Evolutionary conservation across 2,329 filamentous ascomycete genomes (phyloP), one percentile per base, ranked within the genome.

Genomic region (Hypoxylon sp.): DNA sequence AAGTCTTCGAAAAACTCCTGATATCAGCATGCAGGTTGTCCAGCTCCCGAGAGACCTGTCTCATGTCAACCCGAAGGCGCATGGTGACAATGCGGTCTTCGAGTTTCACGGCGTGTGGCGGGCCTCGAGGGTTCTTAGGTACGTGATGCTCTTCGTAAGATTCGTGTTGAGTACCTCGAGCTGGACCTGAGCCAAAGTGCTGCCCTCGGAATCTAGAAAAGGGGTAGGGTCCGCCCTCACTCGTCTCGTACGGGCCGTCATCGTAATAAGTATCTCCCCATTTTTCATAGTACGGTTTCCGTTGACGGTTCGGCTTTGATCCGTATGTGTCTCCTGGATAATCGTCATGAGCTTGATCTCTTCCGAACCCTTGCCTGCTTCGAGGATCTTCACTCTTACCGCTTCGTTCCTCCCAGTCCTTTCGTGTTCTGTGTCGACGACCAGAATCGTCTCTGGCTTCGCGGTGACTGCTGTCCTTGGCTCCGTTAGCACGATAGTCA

Each of bases 81-180:
- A 61, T 61, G 4, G 40, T 45, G 2, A 65, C 18, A 7, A 61
- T 57, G 38, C 38, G 36, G 46, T 65, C 62, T 36, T 56, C 61
- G 14, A 64, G 48, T 18, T 18, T 53, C 3, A 45, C 7, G 4
- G 36, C 16, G 36, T 20, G 22, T 4, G 30, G 45, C 22, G 46
- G 22, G 24, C 22, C 24, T 12, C 48, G 2, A 6, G 26, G 16
- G 22, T 8, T 12, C 4, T 20, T 20, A 32, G 49, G 49, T 22
- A 24, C n/a, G 40, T 50, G 16, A n/a, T 40, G 28, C 6, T 28
- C 28, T 11, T 20, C n/a, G 30, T 30, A 33, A 32, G 22, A 14
- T 16, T 14, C n/a, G 32, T 48, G 18, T 4, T 26, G 40, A 30
- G 38, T 46, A 26, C 26, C 20, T 7, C 45, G 55, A 12, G 46